These are phyloP conservation scores for Russula emetica DNA, from an alignment of 768 basidiomycete genomes.

Conservation along the genomic window DNA sequence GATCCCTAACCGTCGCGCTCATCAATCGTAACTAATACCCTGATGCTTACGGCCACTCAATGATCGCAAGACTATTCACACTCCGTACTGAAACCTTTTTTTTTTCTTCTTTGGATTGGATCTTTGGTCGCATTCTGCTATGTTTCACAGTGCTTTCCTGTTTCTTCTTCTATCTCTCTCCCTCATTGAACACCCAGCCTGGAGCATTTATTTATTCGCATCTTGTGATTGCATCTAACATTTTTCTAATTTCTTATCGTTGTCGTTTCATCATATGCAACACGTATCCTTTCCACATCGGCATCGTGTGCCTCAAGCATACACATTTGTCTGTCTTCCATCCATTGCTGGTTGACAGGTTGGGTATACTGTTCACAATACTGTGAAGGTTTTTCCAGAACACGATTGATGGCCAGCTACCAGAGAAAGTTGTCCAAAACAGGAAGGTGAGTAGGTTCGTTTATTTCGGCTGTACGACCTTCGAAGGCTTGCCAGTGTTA, in stretches of 20 bases:
- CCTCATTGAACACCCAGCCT: constrained; percentile 16
- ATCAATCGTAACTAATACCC: constrained; percentile 14
- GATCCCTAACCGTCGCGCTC: constrained; percentile 15
- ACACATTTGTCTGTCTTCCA: background rate
- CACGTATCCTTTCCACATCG: constrained; percentile 18
- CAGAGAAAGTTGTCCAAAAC: constrained; percentile 4
- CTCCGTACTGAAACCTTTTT: constrained; percentile 2
- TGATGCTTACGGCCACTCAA: constrained; percentile 17
- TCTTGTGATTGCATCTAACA: constrained; percentile 21
- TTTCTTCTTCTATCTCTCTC: background rate
- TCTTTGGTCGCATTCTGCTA: constrained; percentile 17
- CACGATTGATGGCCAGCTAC: background rate
- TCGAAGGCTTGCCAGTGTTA: background rate
- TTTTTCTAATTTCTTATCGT: constrained; percentile 6
- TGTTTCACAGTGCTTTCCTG: constrained; percentile 11
- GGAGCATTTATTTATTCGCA: constrained; percentile 27
- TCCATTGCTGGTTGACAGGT: background rate
- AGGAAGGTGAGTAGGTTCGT: constrained; percentile 27
- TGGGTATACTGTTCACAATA: background rate
- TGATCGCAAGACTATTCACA: constrained; percentile 21
- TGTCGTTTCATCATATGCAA: constrained; percentile 18
- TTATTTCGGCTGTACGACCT: background rate
- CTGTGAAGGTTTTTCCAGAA: background rate
- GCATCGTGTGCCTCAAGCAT: constrained; percentile 10
- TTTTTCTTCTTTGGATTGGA: constrained; percentile 17